phyloP scores from a whole-genome alignment of 2,329 filamentous ascomycete species.

The Fusarium papillatum region DNA sequence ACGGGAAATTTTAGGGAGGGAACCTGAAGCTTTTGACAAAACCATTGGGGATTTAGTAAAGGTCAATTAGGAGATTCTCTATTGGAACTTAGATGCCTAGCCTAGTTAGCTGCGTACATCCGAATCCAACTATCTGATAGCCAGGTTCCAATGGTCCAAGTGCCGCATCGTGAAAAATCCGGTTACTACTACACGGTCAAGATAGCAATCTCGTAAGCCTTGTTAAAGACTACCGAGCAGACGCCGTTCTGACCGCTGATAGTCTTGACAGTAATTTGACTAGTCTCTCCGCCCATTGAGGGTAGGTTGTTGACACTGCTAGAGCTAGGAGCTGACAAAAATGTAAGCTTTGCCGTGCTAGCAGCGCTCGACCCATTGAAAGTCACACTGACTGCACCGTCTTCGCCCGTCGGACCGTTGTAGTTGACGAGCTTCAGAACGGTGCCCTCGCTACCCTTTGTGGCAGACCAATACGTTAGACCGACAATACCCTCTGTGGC shows the following conservation, averaged over 20 bases:
- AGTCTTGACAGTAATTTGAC: not conserved
- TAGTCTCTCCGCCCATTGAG: not conserved
- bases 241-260: not conserved
- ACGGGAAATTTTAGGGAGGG: conserved; percentile 14
- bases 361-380: not conserved
- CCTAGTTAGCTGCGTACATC: not conserved
- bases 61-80: not conserved
- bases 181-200: not conserved
- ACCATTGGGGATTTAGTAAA: conserved; percentile 15
- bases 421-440: not conserved
- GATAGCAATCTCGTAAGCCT: not conserved
- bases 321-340: not conserved
- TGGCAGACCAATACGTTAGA: not conserved
- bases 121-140: not conserved
- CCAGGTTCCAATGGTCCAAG: not conserved
- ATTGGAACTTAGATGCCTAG: not conserved
- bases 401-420: not conserved
- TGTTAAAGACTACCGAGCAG: not conserved
- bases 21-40: conserved; percentile 26
- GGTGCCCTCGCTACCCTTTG: not conserved
- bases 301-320: not conserved
- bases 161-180: not conserved
- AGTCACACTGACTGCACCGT: not conserved
- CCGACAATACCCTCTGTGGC: not conserved
- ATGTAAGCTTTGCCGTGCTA: not conserved